phyloP scores from a whole-genome alignment of 2,329 filamentous ascomycete genomes.

The Aphanocladium album region DNA sequence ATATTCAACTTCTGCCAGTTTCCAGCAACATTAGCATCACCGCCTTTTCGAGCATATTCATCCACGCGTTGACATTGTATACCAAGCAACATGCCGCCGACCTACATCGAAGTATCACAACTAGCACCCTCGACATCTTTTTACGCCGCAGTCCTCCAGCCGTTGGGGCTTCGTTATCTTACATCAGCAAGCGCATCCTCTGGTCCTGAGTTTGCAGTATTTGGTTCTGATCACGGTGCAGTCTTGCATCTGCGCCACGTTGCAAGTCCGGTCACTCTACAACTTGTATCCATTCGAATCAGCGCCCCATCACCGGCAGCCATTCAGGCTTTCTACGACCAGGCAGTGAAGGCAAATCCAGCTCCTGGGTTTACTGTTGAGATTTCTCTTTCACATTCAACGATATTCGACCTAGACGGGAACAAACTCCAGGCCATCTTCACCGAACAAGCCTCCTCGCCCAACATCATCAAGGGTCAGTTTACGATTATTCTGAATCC shows the following conservation, averaged over 20 bases:
- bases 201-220: conserved; percentile 1
- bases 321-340: conserved; percentile 67
- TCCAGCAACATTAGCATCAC: neutral
- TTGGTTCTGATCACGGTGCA: conserved; percentile 21
- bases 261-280: conserved; percentile 34
- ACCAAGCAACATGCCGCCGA: conserved; percentile 34
- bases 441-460: conserved; percentile 21
- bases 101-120: conserved; percentile 63
- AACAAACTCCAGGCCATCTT: conserved; percentile 77
- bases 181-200: conserved; percentile 7
- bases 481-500: neutral
- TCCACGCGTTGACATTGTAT: neutral
- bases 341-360: conserved; percentile 58
- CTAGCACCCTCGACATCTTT: conserved; percentile 77
- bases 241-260: conserved; percentile 43
- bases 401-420: conserved; percentile 73
- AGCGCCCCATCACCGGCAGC: conserved; percentile 60
- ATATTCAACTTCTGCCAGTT: neutral
- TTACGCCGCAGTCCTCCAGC: conserved; percentile 73
- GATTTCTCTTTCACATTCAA: conserved; percentile 31
- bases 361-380: conserved; percentile 33
- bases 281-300: conserved; percentile 54
- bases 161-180: conserved; percentile 66
- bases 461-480: conserved; percentile 16
- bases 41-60: neutral